A percentile compares a stretch with the other conserved stretches of the same genome.
Conservation (phyloP, 805 yeast genomes). For the Kodamaea laetipori region DNA sequence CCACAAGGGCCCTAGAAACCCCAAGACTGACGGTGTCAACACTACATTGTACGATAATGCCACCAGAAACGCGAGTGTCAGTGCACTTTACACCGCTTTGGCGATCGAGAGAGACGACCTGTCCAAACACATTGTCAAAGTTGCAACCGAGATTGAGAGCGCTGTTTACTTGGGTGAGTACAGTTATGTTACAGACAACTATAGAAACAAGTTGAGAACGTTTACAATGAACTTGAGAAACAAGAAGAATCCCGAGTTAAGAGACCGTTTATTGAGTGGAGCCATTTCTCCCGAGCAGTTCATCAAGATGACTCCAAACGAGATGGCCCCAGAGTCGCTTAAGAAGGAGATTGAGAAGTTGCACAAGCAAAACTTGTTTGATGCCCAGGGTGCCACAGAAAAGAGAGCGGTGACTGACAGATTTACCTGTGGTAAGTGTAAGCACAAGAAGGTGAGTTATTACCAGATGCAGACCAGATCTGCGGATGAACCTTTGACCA, state of each 20-base stretch:
- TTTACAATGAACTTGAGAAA: constrained; percentile 85
- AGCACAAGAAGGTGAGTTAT: constrained; percentile 93
- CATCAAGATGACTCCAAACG: constrained; percentile 85
- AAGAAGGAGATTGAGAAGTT: constrained; percentile 83
- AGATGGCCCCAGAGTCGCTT: constrained; percentile 90
- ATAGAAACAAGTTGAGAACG: constrained; percentile 82
- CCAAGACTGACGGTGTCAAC: constrained; percentile 77
- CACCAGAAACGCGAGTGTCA: constrained; percentile 81
- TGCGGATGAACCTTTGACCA: constrained; percentile 98
- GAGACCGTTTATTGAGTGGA: constrained; percentile 67
- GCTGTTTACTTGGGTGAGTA: constrained; percentile 67
- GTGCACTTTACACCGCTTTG: constrained; percentile 84
- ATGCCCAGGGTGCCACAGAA: constrained; percentile 97
- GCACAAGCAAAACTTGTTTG: constrained; percentile 85
- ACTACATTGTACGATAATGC: constrained; percentile 69
- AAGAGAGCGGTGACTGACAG: constrained; percentile 95
- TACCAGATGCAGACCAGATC: constrained; percentile 98
- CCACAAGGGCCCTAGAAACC: constrained; percentile 64
- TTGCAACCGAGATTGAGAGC: constrained; percentile 71
- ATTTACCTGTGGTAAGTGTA: constrained; percentile 97
- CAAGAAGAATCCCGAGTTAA: constrained; percentile 83
- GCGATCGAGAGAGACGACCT: constrained; percentile 72
- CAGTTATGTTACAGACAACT: constrained; percentile 57
- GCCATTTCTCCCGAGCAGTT: constrained; percentile 66
- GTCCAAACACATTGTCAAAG: constrained; percentile 58